Percentiles rank a stretch among this genome's conserved stretches.
These are phyloP conservation scores for Pseudoneurospora amorphoporcata DNA, from an alignment of 495 filamentous ascomycete species.

Conservation along the genomic window DNA sequence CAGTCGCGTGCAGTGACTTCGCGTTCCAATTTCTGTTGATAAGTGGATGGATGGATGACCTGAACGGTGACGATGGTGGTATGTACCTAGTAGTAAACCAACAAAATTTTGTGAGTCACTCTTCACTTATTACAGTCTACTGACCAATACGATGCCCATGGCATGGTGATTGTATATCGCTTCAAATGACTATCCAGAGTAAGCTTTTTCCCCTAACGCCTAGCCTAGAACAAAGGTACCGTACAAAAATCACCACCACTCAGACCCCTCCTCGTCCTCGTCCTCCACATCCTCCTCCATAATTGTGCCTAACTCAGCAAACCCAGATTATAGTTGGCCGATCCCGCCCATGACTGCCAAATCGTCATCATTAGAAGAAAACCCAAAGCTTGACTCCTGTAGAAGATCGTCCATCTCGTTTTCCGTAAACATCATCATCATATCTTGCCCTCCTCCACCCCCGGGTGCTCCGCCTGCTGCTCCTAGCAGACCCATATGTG, in stretches of 20 bases:
- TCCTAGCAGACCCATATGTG: background rate
- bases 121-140: background rate
- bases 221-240: background rate
- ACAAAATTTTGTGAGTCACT: background rate
- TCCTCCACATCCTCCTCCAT: constrained; percentile 2
- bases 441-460: background rate
- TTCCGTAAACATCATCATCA: constrained; percentile 25
- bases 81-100: no score
- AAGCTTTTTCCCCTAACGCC: background rate
- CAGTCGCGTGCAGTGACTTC: no score
- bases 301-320: background rate
- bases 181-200: background rate
- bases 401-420: constrained; percentile 30
- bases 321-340: background rate
- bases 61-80: no score
- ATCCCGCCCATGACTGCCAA: background rate
- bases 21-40: no score
- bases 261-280: background rate
- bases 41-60: no score
- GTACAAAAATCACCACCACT: background rate
- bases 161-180: background rate
- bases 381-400: constrained; percentile 27
- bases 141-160: background rate
- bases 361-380: constrained; percentile 1
- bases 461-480: background rate